A percentile compares a stretch with the other conserved stretches of the same genome.
Conservation (phyloP, 768 basidiomycete species). For the Cystofilobasidium bisporidii region DNA sequence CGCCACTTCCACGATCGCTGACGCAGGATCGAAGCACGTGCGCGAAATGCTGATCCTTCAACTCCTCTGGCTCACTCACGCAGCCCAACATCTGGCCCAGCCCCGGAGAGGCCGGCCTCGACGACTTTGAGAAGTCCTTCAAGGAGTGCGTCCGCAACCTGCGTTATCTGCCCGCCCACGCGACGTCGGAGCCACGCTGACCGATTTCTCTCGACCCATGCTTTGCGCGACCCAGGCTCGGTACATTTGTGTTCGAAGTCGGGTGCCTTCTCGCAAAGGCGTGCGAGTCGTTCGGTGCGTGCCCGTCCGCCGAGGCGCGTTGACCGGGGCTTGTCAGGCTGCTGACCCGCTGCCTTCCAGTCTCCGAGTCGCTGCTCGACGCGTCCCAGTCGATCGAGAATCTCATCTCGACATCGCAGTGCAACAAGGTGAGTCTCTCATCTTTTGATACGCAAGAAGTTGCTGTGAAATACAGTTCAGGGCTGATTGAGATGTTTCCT, state of each 20-base stretch:
- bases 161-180: conserved; percentile 40
- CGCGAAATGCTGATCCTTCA: no score
- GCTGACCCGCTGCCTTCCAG: background rate
- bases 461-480: background rate
- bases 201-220: background rate
- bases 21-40: no score
- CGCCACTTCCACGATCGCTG: background rate
- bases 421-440: conserved; percentile 53
- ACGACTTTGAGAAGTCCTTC: conserved; percentile 78
- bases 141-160: conserved; percentile 76
- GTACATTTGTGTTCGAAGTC: conserved; percentile 56
- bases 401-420: conserved; percentile 66
- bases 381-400: conserved; percentile 57
- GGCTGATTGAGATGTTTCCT: background rate
- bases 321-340: background rate
- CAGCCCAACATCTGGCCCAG: conserved; percentile 64
- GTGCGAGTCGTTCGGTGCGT: conserved; percentile 79
- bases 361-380: conserved; percentile 54
- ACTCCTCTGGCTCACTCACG: no score
- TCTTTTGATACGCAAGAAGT: no score
- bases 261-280: conserved; percentile 73
- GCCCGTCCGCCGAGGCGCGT: background rate
- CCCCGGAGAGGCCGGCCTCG: conserved; percentile 50
- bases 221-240: conserved; percentile 32
- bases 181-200: no score